Percentiles rank a stretch among this genome's conserved stretches.
Conservation (phyloP, 306 rosid species). For the Ziziphus jujuba region DNA sequence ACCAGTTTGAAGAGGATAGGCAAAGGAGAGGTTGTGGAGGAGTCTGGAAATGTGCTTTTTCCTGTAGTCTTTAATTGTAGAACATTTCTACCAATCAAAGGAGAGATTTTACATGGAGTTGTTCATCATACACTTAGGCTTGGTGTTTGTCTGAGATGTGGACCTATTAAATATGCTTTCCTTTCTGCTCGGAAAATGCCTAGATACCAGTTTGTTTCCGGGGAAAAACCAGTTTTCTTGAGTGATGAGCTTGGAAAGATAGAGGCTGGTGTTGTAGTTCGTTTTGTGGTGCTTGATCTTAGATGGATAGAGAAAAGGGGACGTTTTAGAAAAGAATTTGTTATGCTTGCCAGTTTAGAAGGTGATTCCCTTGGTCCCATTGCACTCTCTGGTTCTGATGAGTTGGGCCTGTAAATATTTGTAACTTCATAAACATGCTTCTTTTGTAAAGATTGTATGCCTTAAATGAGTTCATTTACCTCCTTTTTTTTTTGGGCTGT, state of each 20-base stretch:
- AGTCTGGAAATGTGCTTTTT: slow-evolving; percentile 26
- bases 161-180: slow-evolving; percentile 40
- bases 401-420: slow-evolving; percentile 24
- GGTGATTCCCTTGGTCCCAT: slow-evolving; percentile 54
- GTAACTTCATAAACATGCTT: background rate
- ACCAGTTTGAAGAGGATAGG: slow-evolving; percentile 40
- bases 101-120: slow-evolving; percentile 47
- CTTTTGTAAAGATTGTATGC: slow-evolving; percentile 8
- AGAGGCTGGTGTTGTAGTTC: slow-evolving; percentile 29
- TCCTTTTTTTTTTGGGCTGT: background rate
- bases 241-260: slow-evolving; percentile 32
- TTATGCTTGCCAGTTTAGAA: slow-evolving; percentile 37
- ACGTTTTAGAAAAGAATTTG: slow-evolving; percentile 33
- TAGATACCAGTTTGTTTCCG: slow-evolving; percentile 24
- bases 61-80: slow-evolving; percentile 42
- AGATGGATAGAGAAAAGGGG: slow-evolving; percentile 41
- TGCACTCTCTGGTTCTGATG: slow-evolving; percentile 32
- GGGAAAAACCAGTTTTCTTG: slow-evolving; percentile 29
- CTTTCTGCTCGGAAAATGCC: slow-evolving; percentile 45
- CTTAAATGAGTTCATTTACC: background rate
- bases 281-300: slow-evolving; percentile 37
- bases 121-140: slow-evolving; percentile 19
- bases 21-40: slow-evolving; percentile 12
- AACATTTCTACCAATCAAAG: slow-evolving; percentile 36
- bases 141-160: slow-evolving; percentile 48